A percentile compares a stretch with the other conserved stretches of the same genome.
phyloP scores from a whole-genome alignment of 2,329 filamentous ascomycete species.

The Aspergillus fumigatiaffinis region DNA sequence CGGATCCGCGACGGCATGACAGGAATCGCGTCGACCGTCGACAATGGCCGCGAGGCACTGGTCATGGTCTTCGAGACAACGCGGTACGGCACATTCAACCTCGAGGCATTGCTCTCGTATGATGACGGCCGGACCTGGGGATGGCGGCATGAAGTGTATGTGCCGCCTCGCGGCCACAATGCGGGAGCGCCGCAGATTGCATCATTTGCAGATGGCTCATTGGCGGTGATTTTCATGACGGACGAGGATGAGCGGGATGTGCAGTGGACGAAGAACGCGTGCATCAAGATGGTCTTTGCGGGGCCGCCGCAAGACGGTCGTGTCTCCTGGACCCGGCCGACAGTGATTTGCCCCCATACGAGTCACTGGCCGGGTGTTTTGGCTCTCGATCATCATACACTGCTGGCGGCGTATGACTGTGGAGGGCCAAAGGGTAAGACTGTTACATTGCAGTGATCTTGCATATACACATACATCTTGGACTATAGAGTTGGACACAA shows the following conservation, averaged over 20 bases:
- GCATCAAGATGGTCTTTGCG: slow-evolving; percentile 40
- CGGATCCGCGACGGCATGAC: slow-evolving; percentile 39
- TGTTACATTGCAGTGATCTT: slow-evolving; percentile 11
- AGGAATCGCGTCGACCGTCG: slow-evolving; percentile 36
- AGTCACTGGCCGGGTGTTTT: slow-evolving; percentile 41
- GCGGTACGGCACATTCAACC: slow-evolving; percentile 37
- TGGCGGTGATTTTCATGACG: slow-evolving; percentile 48
- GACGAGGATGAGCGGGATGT: slow-evolving; percentile 39
- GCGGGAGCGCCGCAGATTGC: slow-evolving; percentile 46
- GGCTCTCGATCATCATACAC: slow-evolving; percentile 18
- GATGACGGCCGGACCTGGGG: slow-evolving; percentile 43
- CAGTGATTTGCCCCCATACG: slow-evolving; percentile 26
- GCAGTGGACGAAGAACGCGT: slow-evolving; percentile 39
- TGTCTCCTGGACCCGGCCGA: slow-evolving; percentile 32
- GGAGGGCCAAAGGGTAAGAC: slow-evolving; percentile 24
- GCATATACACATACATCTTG: not conserved
- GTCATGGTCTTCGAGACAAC: slow-evolving; percentile 49
- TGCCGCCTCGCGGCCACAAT: slow-evolving; percentile 34
- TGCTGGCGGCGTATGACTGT: slow-evolving; percentile 28
- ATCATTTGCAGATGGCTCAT: slow-evolving; percentile 34
- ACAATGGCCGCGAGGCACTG: slow-evolving; percentile 32
- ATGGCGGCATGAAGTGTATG: slow-evolving; percentile 40
- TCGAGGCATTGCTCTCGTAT: slow-evolving; percentile 45
- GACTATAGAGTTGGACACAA: not conserved
- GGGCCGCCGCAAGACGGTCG: slow-evolving; percentile 29